phyloP scores from a whole-genome alignment of 495 filamentous ascomycete species.

The Aspergillus affinis region DNA sequence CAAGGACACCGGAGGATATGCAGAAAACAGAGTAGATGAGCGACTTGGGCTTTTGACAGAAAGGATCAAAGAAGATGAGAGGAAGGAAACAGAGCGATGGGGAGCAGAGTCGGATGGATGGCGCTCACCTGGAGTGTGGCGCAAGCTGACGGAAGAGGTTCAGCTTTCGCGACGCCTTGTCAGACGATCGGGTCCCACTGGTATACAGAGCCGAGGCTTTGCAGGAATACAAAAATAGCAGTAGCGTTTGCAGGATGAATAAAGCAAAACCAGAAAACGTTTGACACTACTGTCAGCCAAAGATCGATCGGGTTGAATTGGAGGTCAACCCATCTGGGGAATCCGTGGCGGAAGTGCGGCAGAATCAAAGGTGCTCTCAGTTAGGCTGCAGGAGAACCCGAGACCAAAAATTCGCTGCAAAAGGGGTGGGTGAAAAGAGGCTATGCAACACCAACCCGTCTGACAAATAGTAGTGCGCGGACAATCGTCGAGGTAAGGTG shows the following conservation, averaged over 20 bases:
- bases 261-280: slow-evolving; percentile 3
- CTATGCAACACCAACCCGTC: slow-evolving; percentile 13
- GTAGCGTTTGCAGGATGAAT: slow-evolving; percentile 21
- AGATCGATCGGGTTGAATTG: slow-evolving; percentile 13
- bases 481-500: slow-evolving; percentile 7
- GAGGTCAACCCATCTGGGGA: slow-evolving; percentile 23
- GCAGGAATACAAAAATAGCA: slow-evolving; percentile 27
- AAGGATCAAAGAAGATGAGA: slow-evolving; percentile 2
- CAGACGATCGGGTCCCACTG: slow-evolving; percentile 18
- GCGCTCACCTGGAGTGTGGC: slow-evolving; percentile 50
- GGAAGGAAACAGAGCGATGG: slow-evolving; percentile 11
- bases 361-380: slow-evolving; percentile 16
- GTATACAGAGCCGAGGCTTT: slow-evolving; percentile 12
- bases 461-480: slow-evolving; percentile 15
- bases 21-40: slow-evolving; percentile 2
- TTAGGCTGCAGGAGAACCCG: slow-evolving; percentile 21
- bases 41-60: slow-evolving; percentile 1
- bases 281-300: slow-evolving; percentile 5
- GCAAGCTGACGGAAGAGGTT: slow-evolving; percentile 50
- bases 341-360: slow-evolving; percentile 17
- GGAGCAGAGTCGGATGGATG: slow-evolving; percentile 36
- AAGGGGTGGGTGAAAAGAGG: slow-evolving; percentile 9
- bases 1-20: not conserved
- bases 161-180: slow-evolving; percentile 36
- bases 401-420: slow-evolving; percentile 12